Percentiles rank a stretch among this genome's conserved stretches.
Conservation (phyloP, 495 filamentous ascomycete species). For the Penicillium macrosclerotiorum region DNA sequence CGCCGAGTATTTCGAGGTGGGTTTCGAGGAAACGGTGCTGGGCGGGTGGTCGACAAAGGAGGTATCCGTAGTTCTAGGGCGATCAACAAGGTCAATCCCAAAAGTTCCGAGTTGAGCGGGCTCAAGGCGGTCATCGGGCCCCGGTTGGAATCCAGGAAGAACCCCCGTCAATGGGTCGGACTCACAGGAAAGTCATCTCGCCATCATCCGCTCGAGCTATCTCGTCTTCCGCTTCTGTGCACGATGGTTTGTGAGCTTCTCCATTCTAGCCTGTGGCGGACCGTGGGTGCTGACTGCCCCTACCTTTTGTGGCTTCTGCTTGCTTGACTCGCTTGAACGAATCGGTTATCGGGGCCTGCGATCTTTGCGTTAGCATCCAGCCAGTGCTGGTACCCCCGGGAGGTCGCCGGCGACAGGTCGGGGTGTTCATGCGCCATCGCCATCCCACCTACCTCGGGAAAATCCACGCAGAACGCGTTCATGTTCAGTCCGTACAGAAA, state of each 20-base stretch:
- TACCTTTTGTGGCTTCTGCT: conserved; percentile 48
- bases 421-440: too few species aligned
- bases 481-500: conserved; percentile 96
- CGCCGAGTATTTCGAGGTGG: conserved; percentile 60
- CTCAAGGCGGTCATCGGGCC: too few species aligned
- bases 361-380: not conserved
- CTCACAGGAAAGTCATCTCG: conserved; percentile 89
- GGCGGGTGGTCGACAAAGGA: conserved; percentile 90
- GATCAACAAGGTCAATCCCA: conserved; percentile 26
- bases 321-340: conserved; percentile 71
- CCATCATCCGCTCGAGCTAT: conserved; percentile 41
- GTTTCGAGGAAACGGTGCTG: conserved; percentile 57
- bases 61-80: conserved; percentile 81
- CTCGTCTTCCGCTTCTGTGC: conserved; percentile 34
- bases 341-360: conserved; percentile 61
- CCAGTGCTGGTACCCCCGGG: conserved; percentile 6
- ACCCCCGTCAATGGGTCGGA: not conserved
- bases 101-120: too few species aligned
- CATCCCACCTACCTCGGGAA: conserved; percentile 88
- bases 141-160: too few species aligned
- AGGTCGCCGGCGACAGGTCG: not conserved
- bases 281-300: not conserved
- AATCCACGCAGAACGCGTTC: conserved; percentile 99
- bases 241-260: conserved; percentile 9
- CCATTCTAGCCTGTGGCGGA: not conserved